Conservation (phyloP, 2,329 filamentous ascomycete genomes). For the Davidsoniella virescens region DNA sequence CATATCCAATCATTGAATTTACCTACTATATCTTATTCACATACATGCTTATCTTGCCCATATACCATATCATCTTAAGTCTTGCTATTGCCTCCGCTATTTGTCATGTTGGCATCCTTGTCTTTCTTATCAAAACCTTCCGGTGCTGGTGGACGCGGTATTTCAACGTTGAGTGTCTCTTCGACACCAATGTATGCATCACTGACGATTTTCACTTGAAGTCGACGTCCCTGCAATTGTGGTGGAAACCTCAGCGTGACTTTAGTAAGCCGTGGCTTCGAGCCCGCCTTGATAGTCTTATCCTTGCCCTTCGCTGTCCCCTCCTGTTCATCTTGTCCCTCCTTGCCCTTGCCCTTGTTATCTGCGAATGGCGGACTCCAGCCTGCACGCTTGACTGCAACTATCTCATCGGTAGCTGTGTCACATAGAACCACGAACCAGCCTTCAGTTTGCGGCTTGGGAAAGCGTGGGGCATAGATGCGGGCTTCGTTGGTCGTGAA, state of each 20-base stretch:
- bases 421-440: conserved; percentile 75
- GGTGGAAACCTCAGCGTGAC: conserved; percentile 25
- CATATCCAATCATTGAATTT: too few species aligned
- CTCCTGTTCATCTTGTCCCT: conserved; percentile 15
- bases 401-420: conserved; percentile 51
- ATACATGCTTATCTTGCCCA: too few species aligned
- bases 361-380: conserved; percentile 34
- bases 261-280: conserved; percentile 1
- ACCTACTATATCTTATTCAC: too few species aligned
- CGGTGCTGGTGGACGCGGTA: conserved; percentile 30
- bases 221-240: conserved; percentile 31
- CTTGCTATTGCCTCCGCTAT: too few species aligned
- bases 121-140: conserved; percentile 9
- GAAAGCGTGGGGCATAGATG: conserved; percentile 77
- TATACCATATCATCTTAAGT: too few species aligned
- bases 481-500: conserved; percentile 49
- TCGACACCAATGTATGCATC: conserved; percentile 74
- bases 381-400: conserved; percentile 72
- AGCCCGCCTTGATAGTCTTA: conserved; percentile 7
- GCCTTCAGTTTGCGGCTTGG: conserved; percentile 86
- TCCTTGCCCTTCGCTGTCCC: background rate
- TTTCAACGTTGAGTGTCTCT: conserved; percentile 32
- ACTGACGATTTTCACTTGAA: conserved; percentile 66
- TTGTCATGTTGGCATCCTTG: too few species aligned
- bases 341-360: conserved; percentile 15